Conservation (phyloP, 2,329 filamentous ascomycete species). For the Chaetomiaceae sp. region DNA sequence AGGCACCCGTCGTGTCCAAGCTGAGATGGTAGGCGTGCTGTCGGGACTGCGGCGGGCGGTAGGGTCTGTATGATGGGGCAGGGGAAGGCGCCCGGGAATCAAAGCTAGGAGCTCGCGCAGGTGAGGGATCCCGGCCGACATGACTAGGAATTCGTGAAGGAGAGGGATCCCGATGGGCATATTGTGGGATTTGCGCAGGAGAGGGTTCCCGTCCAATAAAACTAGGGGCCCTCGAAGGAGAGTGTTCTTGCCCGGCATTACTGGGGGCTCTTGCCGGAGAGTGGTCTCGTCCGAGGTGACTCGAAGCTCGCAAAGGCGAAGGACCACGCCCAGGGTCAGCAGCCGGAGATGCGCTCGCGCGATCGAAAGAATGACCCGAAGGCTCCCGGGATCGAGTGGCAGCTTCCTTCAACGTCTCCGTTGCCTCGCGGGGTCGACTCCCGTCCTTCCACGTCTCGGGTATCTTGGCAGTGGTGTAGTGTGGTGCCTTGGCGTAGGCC, state of each 20-base stretch:
- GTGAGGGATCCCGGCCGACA: conserved; percentile 12
- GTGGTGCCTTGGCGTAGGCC: conserved; percentile 62
- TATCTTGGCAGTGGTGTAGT: conserved; percentile 60
- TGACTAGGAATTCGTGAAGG: not conserved
- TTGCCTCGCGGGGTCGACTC: conserved; percentile 41
- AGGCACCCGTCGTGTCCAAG: conserved; percentile 13
- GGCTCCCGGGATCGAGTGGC: conserved; percentile 39
- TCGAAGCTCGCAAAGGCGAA: conserved; percentile 6
- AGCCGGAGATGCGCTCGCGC: conserved; percentile 32
- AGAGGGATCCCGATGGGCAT: conserved; percentile 23
- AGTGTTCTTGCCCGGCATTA: not conserved
- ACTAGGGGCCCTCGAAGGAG: not conserved
- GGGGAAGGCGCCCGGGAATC: conserved; percentile 28
- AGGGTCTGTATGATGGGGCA: conserved; percentile 26
- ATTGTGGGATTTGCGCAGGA: not conserved
- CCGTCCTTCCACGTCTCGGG: conserved; percentile 52
- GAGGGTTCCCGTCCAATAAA: not conserved
- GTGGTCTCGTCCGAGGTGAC: conserved; percentile 2
- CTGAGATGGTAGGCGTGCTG: conserved; percentile 22
- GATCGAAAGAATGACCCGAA: conserved; percentile 37
- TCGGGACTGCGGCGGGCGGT: conserved; percentile 25
- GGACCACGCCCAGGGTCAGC: conserved; percentile 26
- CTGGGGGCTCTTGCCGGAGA: conserved; percentile 10
- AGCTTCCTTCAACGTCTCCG: conserved; percentile 49
- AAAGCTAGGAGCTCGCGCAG: conserved; percentile 36